Base-by-base conservation (phyloP, 2,329 filamentous ascomycete genomes). In the Hortaea werneckii region DNA sequence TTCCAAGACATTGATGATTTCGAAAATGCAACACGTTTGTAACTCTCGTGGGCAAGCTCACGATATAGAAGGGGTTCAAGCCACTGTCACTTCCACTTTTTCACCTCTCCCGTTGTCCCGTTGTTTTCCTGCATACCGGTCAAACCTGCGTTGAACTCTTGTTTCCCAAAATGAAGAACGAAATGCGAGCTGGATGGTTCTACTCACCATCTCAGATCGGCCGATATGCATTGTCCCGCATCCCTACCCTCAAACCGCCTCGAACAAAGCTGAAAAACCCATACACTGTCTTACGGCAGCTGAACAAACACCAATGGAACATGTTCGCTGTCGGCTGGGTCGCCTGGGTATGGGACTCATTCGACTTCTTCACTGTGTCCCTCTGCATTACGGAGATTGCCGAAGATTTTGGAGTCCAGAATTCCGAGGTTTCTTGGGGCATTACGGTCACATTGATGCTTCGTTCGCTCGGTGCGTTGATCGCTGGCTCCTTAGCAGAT, bases 341-440 rank as follows among this genome's bases (percentile, higher is more conserved):
- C 7, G 54, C 43, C 9, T 43, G 20, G n/a, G n/a, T 5, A 12
- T 6, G 6, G 20, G 34, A 28, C 38, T 71, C 79, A 3, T 82
- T 82, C 52, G 80, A 83, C 61, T 83, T 53, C 45, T 53, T 53
- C 61, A 80, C 77, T 40, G 78, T 82, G 27, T 78, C 76, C 1
- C 66, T 83, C 38, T 79, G 77, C 0, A 67, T 80, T 11, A 72
- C 66, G 9, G 68, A 76, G 20, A 66, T 83, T 9, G 67, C 72
- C 32, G 63, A 74, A 44, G 65, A 67, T 1, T 82, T 82, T 52
- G 66, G 63, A 48, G 73, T 69, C 48, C 61, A 71, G 41, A 77
- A 75, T 45, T 72, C 75, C 4, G 74, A 80, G 50, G 78, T 82
- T 26, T 78, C 78, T 11, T 20, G 39, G 42, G 44, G 56, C 5